Base-by-base conservation (phyloP, 2,329 filamentous ascomycete species). In the Aspergillus spinulosporus region DNA sequence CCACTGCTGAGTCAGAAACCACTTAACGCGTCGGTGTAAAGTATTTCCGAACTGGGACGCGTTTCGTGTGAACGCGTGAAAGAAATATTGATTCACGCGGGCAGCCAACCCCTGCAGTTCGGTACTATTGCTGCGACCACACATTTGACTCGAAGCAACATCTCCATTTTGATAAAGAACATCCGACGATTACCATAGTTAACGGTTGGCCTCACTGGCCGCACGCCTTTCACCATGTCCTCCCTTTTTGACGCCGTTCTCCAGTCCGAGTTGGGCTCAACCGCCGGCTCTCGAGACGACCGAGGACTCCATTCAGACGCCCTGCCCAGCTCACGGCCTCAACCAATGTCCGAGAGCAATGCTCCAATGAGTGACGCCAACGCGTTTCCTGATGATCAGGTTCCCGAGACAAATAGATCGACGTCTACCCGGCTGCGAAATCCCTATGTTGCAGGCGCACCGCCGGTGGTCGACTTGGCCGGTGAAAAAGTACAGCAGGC, bases 401-500 rank as follows among this genome's bases (percentile, higher is more conserved):
- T 86, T 3, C 81, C 85, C 9, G 83, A 82, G 14, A 70, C 77
- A 21, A 77, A 80, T 63, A 78, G 78, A 31, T 78, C 76, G n/a
- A 76, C 79, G 55, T 66, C 74, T 39, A 75, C 74, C 40, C 71
- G 78, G 57, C 78, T 81, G 48, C 73, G 73, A 57, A 78, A 80
- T 54, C 79, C 82, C 59, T 76, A 76, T 54, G 72, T 75, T 36
- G 68, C 78, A 52, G 83, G 84, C 43, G 79, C 86, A 3, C 82
- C 84, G 0, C 78, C 79, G 56, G 82, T 87, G 7, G 78, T 84
- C 44, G 85, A 88, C 64, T 75, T 80, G 40, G 84, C 83, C 0
- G 85, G 82, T 65, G 84, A 87, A 64, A 82, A 82, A 54, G 78
- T 88, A n/a, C 82, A 82, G 54, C 76, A 82, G 58, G 79, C 82